Conservation (phyloP, 805 yeast genomes). For the Kazachstania africana region DNA sequence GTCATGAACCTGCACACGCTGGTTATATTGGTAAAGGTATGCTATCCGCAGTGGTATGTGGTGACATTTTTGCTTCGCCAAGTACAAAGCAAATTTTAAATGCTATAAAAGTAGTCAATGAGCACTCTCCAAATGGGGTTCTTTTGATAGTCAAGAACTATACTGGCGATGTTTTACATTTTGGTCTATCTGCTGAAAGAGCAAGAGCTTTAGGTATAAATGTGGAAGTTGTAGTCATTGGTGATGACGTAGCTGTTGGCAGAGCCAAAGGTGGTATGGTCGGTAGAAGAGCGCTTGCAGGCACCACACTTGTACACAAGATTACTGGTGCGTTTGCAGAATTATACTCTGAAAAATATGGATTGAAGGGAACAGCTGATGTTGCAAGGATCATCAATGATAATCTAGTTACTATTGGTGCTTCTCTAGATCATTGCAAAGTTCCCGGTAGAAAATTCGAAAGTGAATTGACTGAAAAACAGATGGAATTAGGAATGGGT, state of each 20-base stretch:
- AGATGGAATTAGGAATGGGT: slow-evolving; percentile 89
- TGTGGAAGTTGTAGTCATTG: slow-evolving; percentile 65
- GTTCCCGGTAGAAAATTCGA: slow-evolving; percentile 73
- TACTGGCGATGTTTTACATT: slow-evolving; percentile 89
- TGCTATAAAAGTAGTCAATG: slow-evolving; percentile 35
- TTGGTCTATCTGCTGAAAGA: slow-evolving; percentile 83
- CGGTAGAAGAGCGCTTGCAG: slow-evolving; percentile 91
- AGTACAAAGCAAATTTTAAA: slow-evolving; percentile 79
- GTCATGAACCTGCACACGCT: slow-evolving; percentile 91
- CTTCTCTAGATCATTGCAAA: slow-evolving; percentile 78
- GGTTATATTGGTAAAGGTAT: slow-evolving; percentile 82
- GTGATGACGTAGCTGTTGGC: slow-evolving; percentile 95
- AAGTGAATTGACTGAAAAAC: slow-evolving; percentile 40
- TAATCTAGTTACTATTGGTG: slow-evolving; percentile 75
- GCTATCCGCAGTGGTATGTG: slow-evolving; percentile 80
- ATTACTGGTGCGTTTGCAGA: slow-evolving; percentile 65
- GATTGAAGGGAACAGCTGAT: slow-evolving; percentile 41
- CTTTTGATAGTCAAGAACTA: slow-evolving; percentile 79
- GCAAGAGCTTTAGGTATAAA: slow-evolving; percentile 67
- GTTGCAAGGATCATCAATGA: slow-evolving; percentile 52
- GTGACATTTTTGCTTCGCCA: slow-evolving; percentile 89
- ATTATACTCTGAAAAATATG: slow-evolving; percentile 27
- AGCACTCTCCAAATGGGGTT: slow-evolving; percentile 42
- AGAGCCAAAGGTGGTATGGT: slow-evolving; percentile 78
- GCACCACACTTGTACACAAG: slow-evolving; percentile 80